These are phyloP conservation scores for Bipolaris cookei DNA, from an alignment of 2,329 filamentous ascomycete genomes.

Conservation along the genomic window DNA sequence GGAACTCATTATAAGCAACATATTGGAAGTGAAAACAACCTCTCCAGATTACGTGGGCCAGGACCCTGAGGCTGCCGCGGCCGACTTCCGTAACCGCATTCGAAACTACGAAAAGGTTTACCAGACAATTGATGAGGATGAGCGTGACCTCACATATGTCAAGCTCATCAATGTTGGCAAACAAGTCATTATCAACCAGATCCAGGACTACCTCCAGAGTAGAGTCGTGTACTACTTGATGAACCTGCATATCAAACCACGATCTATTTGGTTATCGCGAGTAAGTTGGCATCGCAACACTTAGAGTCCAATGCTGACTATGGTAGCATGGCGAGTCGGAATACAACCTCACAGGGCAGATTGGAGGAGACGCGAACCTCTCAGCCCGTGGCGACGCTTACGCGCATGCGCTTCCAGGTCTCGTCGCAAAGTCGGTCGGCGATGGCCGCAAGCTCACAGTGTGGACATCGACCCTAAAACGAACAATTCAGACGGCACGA, in stretches of 20 bases:
- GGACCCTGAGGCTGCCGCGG: slow-evolving; percentile 88
- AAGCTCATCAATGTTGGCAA: slow-evolving; percentile 97
- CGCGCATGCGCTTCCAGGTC: slow-evolving; percentile 79
- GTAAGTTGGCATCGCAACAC: slow-evolving; percentile 59
- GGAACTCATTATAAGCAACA: slow-evolving; percentile 96
- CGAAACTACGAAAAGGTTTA: slow-evolving; percentile 98
- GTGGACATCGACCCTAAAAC: slow-evolving; percentile 77
- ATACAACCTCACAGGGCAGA: slow-evolving; percentile 88
- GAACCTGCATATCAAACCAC: slow-evolving; percentile 96
- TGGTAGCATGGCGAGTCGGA: slow-evolving; percentile 87
- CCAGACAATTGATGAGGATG: slow-evolving; percentile 88
- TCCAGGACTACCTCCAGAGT: slow-evolving; percentile 95
- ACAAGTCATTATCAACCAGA: slow-evolving; percentile 97
- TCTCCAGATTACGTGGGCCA: slow-evolving; percentile 94
- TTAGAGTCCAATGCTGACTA: slow-evolving; percentile 18
- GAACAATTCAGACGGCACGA: slow-evolving; percentile 89
- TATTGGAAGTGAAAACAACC: slow-evolving; percentile 94
- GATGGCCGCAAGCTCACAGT: slow-evolving; percentile 72
- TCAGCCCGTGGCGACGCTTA: slow-evolving; percentile 89
- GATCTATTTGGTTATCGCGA: slow-evolving; percentile 94
- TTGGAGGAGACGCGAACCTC: slow-evolving; percentile 88
- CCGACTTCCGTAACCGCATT: slow-evolving; percentile 92
- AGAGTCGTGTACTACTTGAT: slow-evolving; percentile 97
- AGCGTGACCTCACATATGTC: slow-evolving; percentile 88
- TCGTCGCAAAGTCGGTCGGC: slow-evolving; percentile 85